Evolutionary conservation across 192 early-diverging fungal genomes (phyloP).

Genomic region (Helicostylum pulchrum): DNA sequence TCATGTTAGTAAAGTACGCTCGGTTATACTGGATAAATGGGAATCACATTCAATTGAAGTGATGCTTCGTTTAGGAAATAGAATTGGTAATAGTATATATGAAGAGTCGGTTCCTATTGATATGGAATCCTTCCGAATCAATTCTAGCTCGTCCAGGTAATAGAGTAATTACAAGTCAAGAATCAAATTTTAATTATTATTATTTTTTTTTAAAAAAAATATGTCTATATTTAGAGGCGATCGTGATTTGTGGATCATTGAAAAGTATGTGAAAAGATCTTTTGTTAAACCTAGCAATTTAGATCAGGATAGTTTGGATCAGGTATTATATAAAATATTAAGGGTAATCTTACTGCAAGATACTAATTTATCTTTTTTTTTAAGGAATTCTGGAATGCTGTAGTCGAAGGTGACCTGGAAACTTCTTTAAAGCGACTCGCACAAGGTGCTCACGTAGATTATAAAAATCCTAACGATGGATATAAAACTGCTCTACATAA

Average conservation of each 20-base stretch:
- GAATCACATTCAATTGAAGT: conserved; percentile 69
- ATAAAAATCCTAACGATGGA: conserved; percentile 55
- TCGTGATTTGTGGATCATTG: conserved; percentile 56
- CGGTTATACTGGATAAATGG: conserved; percentile 84
- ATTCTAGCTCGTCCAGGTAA: conserved; percentile 43
- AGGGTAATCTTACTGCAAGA: not conserved
- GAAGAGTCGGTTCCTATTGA: conserved; percentile 46
- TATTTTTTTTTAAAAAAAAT: not conserved
- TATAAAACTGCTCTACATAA: conserved; percentile 66
- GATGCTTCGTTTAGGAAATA: conserved; percentile 83
- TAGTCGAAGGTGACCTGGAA: conserved; percentile 52
- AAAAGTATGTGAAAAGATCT: conserved; percentile 65
- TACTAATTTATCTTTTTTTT: not conserved
- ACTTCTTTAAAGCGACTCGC: conserved; percentile 61
- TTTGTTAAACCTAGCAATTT: conserved; percentile 39
- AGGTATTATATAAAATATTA: conserved; percentile 14
- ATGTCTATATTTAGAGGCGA: conserved; percentile 38
- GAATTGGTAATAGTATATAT: conserved; percentile 57
- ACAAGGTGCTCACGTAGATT: conserved; percentile 68
- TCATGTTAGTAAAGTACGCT: conserved; percentile 84
- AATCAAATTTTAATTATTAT: not conserved
- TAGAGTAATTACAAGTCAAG: too few species aligned
- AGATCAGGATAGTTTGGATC: conserved; percentile 22
- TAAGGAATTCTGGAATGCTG: conserved; percentile 59
- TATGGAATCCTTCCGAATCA: conserved; percentile 43